These are phyloP conservation scores for Zygosaccharomyces gambellarensis DNA, from an alignment of 805 yeast genomes.

Conservation along the genomic window DNA sequence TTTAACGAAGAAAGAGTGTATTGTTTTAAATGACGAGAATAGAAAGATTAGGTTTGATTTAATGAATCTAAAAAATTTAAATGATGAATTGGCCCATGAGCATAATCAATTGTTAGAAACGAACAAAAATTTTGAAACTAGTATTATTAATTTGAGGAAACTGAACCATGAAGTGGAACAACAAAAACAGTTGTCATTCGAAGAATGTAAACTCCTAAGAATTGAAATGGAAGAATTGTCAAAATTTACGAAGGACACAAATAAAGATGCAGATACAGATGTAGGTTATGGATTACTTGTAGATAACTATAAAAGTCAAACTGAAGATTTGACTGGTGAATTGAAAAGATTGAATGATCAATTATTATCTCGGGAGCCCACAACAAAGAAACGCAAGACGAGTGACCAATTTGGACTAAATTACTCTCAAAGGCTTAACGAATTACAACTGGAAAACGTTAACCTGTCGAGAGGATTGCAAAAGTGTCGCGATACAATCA, in stretches of 20 bases:
- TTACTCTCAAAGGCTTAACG: conserved; percentile 31
- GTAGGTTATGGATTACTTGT: conserved; percentile 37
- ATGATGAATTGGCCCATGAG: conserved; percentile 37
- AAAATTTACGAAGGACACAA: conserved; percentile 11
- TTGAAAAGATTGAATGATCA: conserved; percentile 32
- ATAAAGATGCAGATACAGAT: conserved; percentile 7
- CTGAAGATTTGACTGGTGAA: conserved; percentile 41
- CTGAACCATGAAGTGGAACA: conserved; percentile 44
- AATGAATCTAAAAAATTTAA: conserved; percentile 26
- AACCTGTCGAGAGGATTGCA: conserved; percentile 37
- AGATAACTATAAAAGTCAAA: conserved; percentile 51
- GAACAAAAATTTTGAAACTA: conserved; percentile 24
- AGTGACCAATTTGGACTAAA: conserved; percentile 25
- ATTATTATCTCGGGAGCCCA: conserved; percentile 16
- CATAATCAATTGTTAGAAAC: conserved; percentile 36
- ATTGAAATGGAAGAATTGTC: conserved; percentile 49
- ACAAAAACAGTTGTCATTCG: conserved; percentile 47
- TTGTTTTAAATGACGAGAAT: conserved; percentile 34
- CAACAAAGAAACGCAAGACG: conserved; percentile 29
- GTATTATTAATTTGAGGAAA: conserved; percentile 30
- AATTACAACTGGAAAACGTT: conserved; percentile 41
- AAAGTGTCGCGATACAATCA: conserved; percentile 36
- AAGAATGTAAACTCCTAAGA: conserved; percentile 56
- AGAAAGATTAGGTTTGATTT: conserved; percentile 25
- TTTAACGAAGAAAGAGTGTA: conserved; percentile 38